Base-by-base conservation (phyloP, 352 stramenopile species). In the Phytophthora vignae region DNA sequence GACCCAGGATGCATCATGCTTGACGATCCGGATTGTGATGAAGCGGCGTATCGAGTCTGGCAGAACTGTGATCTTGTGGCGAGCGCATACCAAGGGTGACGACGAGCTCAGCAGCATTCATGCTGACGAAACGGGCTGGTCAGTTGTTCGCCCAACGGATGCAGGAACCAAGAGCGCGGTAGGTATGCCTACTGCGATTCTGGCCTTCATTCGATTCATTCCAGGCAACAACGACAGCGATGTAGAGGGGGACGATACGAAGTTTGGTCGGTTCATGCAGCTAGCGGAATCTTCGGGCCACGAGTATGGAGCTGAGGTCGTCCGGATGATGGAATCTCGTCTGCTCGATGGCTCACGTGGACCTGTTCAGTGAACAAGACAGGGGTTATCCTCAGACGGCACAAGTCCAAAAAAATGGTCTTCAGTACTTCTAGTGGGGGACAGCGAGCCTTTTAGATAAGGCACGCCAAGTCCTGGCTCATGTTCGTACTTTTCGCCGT, bases 111-210 rank as follows among this genome's bases (percentile, higher is more conserved):
- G 69, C 50, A 64, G 60, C 2, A 56, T 85, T 55, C 76, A 76
- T 25, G 80, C 81, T 33, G 76, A 87, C 52, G 79, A 89, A 54
- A 85, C 74, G 1, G 77, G 81, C 3, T 89, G 81, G 81, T 62
- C 31, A n/a, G 56, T 75, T 7, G 68, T 75, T 3, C 48, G 31
- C 6, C 61, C 56, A 12, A 65, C 55, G 4, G 55, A 64, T 14
- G 9, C 31, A 40, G 17, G 19, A 1, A 54, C 64, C 19, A 48
- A 46, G 44, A 49, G 4, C 10, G 17, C 5, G 46, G 25, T 54
- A 7, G 55, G 15, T 9, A 64, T 64, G 56, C 55, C 46, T 14
- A 60, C 55, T 27, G 55, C 49, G 1, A 56, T 60, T 3, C 25
- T 56, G 19, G 58, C 22, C 4, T 66, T 71, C 22, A 27, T 50